These are phyloP conservation scores for Lentinula novae-zelandiae DNA, from an alignment of 1,284 basidiomycete genomes.

Conservation along the genomic window DNA sequence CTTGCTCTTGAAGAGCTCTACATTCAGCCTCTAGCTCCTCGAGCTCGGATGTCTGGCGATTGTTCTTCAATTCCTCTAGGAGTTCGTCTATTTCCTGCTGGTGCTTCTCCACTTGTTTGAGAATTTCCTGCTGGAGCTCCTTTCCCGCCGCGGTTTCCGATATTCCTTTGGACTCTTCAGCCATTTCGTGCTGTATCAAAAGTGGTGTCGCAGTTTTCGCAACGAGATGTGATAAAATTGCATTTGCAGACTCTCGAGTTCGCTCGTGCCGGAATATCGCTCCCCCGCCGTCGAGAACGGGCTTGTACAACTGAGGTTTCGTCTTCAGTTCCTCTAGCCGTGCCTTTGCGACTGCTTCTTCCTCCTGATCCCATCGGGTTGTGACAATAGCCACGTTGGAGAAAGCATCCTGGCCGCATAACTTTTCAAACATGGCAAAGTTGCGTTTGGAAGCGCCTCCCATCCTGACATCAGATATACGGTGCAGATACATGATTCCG, in stretches of 20 bases:
- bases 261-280: conserved; percentile 30
- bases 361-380: conserved; percentile 41
- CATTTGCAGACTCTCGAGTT: conserved; percentile 24
- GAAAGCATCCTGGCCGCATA: conserved; percentile 41
- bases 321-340: conserved; percentile 31
- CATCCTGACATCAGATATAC: conserved; percentile 42
- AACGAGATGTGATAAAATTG: conserved; percentile 29
- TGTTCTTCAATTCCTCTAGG: conserved; percentile 31
- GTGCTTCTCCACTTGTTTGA: conserved; percentile 32
- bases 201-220: conserved; percentile 29
- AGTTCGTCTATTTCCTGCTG: conserved; percentile 30
- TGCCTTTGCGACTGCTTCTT: conserved; percentile 28
- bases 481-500: conserved; percentile 44
- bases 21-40: not conserved
- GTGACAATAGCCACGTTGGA: conserved; percentile 43
- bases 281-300: conserved; percentile 35
- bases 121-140: conserved; percentile 33
- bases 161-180: conserved; percentile 34
- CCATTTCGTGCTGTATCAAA: conserved; percentile 38
- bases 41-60: not conserved
- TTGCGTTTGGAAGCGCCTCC: conserved; percentile 40
- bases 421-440: conserved; percentile 40
- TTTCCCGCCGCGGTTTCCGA: conserved; percentile 37
- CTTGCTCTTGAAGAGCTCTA: not conserved
- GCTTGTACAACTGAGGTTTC: conserved; percentile 34